Conservation (phyloP, 2,329 filamentous ascomycete genomes). For the Orbilia ellipsospora region DNA sequence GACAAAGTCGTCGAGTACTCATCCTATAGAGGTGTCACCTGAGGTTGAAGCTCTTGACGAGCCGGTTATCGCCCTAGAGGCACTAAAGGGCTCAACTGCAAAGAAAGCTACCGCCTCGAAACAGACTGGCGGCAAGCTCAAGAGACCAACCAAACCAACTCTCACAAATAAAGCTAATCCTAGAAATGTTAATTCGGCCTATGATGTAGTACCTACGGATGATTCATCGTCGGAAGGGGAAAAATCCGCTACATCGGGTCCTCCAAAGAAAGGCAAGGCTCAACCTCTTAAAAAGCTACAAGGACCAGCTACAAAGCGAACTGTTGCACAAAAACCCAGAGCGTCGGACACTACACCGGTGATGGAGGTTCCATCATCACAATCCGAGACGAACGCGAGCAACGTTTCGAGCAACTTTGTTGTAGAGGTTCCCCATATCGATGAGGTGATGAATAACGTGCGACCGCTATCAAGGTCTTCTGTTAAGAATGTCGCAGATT, state of each 20-base stretch:
- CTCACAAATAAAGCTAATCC: slow-evolving; percentile 15
- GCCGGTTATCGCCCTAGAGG: slow-evolving; percentile 31
- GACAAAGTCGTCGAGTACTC: slow-evolving; percentile 1
- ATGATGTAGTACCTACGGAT: slow-evolving; percentile 20
- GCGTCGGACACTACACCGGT: slow-evolving; percentile 25
- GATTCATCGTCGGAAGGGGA: slow-evolving; percentile 14
- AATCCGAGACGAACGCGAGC: background rate
- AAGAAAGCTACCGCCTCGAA: slow-evolving; percentile 8
- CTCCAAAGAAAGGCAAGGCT: slow-evolving; percentile 1
- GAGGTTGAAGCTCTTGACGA: slow-evolving; percentile 25
- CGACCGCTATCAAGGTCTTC: slow-evolving; percentile 12
- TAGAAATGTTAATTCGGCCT: slow-evolving; percentile 17
- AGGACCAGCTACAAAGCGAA: slow-evolving; percentile 3
- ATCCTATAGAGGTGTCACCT: slow-evolving; percentile 23
- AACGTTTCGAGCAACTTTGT: slow-evolving; percentile 27
- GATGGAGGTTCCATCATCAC: slow-evolving; percentile 35
- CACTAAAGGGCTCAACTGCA: slow-evolving; percentile 11
- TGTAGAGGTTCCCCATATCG: slow-evolving; percentile 39
- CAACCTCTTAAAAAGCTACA: slow-evolving; percentile 15
- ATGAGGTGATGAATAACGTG: slow-evolving; percentile 21
- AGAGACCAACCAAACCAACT: slow-evolving; percentile 26
- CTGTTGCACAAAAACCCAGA: background rate
- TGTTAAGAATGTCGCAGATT: slow-evolving; percentile 29
- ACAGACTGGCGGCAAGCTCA: slow-evolving; percentile 22
- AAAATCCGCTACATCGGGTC: background rate